Evolutionary conservation across 441 rosid genomes (phyloP).

Genomic region (Pelargonium fulgidum): DNA sequence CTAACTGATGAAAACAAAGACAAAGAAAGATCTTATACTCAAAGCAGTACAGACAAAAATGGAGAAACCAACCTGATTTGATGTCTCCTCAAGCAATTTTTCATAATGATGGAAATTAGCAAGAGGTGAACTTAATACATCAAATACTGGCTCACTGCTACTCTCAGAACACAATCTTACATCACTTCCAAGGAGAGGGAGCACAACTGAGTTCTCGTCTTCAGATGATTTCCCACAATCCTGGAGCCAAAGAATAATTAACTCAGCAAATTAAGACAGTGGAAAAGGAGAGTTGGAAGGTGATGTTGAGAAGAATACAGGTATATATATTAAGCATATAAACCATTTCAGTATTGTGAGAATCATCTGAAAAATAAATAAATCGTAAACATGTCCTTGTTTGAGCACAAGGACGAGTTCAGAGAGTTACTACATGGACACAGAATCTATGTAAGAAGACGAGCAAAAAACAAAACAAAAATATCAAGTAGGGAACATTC

Average conservation of each 20-base stretch:
- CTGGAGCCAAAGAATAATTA: conserved; percentile 38
- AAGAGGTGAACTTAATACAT: conserved; percentile 59
- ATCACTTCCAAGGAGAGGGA: conserved; percentile 39
- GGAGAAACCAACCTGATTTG: conserved; percentile 50
- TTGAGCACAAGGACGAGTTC: neutral
- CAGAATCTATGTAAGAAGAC: neutral
- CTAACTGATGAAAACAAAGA: neutral
- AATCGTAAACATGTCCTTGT: neutral
- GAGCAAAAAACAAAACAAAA: neutral
- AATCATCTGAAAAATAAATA: neutral
- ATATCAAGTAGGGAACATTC: conserved; percentile 6
- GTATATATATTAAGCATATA: conserved; percentile 5
- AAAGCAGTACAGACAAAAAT: neutral
- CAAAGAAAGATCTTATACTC: neutral
- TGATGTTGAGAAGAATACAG: conserved; percentile 3
- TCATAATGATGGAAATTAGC: conserved; percentile 70
- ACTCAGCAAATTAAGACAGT: neutral
- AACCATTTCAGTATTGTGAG: conserved; percentile 7
- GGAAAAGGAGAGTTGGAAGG: conserved; percentile 6
- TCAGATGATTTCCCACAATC: conserved; percentile 41
- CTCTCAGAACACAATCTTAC: conserved; percentile 45
- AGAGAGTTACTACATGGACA: neutral
- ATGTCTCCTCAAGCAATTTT: conserved; percentile 49
- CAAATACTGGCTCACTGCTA: conserved; percentile 36
- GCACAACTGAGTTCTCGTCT: conserved; percentile 30